Conservation (phyloP, 2,329 filamentous ascomycete genomes). For the Verruconis gallopava region DNA sequence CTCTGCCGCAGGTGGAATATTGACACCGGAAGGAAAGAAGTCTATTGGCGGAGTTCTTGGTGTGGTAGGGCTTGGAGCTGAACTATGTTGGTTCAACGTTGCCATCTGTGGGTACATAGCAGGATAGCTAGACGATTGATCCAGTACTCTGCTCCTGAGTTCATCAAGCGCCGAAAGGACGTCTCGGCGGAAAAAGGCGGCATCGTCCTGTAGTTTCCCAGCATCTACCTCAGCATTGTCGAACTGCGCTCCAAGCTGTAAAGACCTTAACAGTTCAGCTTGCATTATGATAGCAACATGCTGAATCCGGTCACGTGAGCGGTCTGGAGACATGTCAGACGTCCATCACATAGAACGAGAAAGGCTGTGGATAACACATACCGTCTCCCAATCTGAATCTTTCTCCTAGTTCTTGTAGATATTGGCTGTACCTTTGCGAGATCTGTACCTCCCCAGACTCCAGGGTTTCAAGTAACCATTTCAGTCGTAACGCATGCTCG, state of each 20-base stretch:
- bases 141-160: slow-evolving; percentile 4
- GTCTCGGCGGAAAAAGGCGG: slow-evolving; percentile 22
- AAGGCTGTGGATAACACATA: slow-evolving; percentile 14
- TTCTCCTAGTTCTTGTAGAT: slow-evolving; percentile 24
- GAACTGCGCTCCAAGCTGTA: slow-evolving; percentile 25
- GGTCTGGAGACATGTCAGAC: slow-evolving; percentile 15
- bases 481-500: slow-evolving; percentile 23
- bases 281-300: slow-evolving; percentile 28
- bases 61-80: not conserved
- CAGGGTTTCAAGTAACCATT: slow-evolving; percentile 26
- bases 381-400: slow-evolving; percentile 26
- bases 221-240: slow-evolving; percentile 23
- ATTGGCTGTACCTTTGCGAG: slow-evolving; percentile 20
- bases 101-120: not conserved
- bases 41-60: not conserved
- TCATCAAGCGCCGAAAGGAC: slow-evolving; percentile 17
- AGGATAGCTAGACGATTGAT: not conserved
- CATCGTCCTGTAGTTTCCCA: slow-evolving; percentile 23
- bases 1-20: not conserved
- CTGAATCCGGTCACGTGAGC: slow-evolving; percentile 23
- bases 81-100: not conserved
- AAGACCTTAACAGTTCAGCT: slow-evolving; percentile 26
- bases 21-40: not conserved
- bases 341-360: not conserved
- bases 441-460: slow-evolving; percentile 24